Conservation (phyloP, 1,284 basidiomycete genomes). For the Fomitopsis palustris region DNA sequence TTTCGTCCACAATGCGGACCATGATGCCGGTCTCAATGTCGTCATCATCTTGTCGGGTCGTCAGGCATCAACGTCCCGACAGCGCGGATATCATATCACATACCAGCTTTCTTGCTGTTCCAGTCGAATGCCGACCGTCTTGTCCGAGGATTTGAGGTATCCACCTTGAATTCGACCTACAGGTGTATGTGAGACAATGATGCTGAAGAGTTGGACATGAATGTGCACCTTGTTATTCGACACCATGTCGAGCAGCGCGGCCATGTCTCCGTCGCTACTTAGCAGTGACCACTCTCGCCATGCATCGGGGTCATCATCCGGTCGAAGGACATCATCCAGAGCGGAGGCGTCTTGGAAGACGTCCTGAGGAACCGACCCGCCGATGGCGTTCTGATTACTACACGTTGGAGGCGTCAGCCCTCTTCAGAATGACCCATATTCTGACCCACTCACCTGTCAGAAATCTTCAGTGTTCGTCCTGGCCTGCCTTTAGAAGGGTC, state of each 20-base stretch:
- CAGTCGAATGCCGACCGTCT: conserved; percentile 60
- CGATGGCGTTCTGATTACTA: conserved; percentile 65
- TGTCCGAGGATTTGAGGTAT: conserved; percentile 54
- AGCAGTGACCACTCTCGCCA: conserved; percentile 73
- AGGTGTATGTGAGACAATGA: neutral
- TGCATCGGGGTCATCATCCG: conserved; percentile 36
- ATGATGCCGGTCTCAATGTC: conserved; percentile 66
- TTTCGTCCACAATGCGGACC: conserved; percentile 39
- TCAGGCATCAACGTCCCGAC: neutral
- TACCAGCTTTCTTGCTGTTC: conserved; percentile 84
- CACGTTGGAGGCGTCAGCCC: too few species aligned
- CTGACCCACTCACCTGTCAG: conserved; percentile 48
- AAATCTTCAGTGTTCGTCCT: conserved; percentile 71
- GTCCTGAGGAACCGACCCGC: conserved; percentile 61
- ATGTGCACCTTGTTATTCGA: conserved; percentile 61
- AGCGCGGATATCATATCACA: conserved; percentile 15
- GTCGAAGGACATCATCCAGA: conserved; percentile 47
- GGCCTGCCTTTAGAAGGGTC: conserved; percentile 60
- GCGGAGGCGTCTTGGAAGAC: conserved; percentile 66
- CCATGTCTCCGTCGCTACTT: conserved; percentile 70
- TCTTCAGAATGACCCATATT: neutral
- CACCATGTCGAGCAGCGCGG: conserved; percentile 65
- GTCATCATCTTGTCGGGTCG: conserved; percentile 58
- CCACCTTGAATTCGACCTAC: conserved; percentile 65
- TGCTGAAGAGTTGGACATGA: neutral